phyloP scores from a whole-genome alignment of 768 basidiomycete species.

The Lactarius vividus region DNA sequence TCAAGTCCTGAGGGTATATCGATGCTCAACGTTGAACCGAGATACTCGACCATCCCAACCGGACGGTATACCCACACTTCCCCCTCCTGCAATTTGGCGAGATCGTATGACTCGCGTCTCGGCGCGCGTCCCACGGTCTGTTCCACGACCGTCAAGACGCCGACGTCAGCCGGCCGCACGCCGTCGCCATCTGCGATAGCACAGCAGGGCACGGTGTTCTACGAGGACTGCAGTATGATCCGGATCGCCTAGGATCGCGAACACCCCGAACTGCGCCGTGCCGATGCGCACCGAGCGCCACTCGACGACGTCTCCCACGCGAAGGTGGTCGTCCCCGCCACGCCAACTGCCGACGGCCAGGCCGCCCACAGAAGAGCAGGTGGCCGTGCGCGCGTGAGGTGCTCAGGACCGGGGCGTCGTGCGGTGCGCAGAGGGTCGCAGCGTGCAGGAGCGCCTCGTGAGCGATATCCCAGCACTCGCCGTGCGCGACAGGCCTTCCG shows the following conservation, averaged over 20 bases:
- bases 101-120: constrained; percentile 41
- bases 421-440: constrained; percentile 38
- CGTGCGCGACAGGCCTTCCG: constrained; percentile 45
- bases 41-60: constrained; percentile 40
- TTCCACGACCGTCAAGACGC: constrained; percentile 50
- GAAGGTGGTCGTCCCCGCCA: constrained; percentile 50
- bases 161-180: constrained; percentile 41
- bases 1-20: constrained; percentile 20
- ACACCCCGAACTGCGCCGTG: constrained; percentile 21
- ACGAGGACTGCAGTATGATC: constrained; percentile 56
- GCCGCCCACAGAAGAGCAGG: constrained; percentile 45
- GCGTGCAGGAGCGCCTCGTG: constrained; percentile 47
- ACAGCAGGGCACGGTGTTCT: constrained; percentile 35
- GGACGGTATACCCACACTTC: constrained; percentile 60
- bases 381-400: constrained; percentile 54
- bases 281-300: constrained; percentile 41
- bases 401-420: constrained; percentile 47
- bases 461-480: constrained; percentile 60
- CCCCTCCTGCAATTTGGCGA: constrained; percentile 44
- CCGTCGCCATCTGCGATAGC: constrained; percentile 36
- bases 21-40: constrained; percentile 30
- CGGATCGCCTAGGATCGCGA: constrained; percentile 44
- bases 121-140: constrained; percentile 48
- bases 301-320: constrained; percentile 55
- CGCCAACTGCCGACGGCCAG: constrained; percentile 46